Base-by-base conservation (phyloP, 2,329 filamentous ascomycete genomes). In the Aspergillus sp. region DNA sequence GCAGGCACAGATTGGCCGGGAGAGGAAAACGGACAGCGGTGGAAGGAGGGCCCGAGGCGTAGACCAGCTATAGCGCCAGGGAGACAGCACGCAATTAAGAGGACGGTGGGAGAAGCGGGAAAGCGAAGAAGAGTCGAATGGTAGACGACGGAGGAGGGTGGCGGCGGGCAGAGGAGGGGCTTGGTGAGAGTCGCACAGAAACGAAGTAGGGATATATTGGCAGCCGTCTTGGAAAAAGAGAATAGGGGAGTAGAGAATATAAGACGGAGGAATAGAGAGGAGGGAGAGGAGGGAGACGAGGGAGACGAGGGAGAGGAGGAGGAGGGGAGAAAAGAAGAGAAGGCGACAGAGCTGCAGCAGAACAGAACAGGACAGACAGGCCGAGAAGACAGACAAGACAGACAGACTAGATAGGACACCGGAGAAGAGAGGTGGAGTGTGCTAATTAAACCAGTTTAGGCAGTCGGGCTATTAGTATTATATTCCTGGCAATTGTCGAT, bases 31-130 rank as follows among this genome's bases (percentile, higher is more conserved):
- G 6, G 51, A 51, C 47, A 51, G 40, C 48, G 49, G 47, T 33
- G 35, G 33, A 29, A 36, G 14, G 32, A 26, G 32, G 22, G 33
- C 30, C 38, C 35, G 39, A 38, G 39, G 26, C 42, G 49, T 48
- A 52, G 47, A 49, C 49, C 47, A 47, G 52, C 50, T 56, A 55
- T 47, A 45, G 50, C 50, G 48, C 53, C 49, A 51, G 48, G 20
- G 38, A 42, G 34, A 35, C 37, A 45, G 37, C 34, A 24, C 26
- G 30, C 27, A 34, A 42, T 34, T 29, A 32, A 31, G 32, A 29
- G 32, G 36, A 31, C 33, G 35, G 15, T 26, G 28, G 29, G 13
- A 15, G 32, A 29, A 16, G 28, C 24, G 43, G 42, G 36, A 39
- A 36, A 35, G 30, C 30, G 29, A 34, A 11, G 16, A 5, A n/a